Evolutionary conservation across 2,329 filamentous ascomycete species (phyloP), one percentile per base, ranked within the genome.

Genomic region (Talaromyces sp.): DNA sequence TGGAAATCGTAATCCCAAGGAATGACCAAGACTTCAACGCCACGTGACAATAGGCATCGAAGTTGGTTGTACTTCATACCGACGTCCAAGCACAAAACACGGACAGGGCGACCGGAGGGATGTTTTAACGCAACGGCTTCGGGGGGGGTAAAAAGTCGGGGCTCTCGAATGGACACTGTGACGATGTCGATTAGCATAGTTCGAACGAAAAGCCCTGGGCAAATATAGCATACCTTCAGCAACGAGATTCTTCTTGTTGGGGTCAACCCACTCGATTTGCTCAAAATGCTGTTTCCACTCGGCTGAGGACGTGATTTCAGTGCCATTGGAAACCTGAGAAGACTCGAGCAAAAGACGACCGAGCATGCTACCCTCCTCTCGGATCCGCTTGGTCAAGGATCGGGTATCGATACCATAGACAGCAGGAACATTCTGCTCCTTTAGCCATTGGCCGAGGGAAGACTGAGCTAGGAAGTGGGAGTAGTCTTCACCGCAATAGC

Each of bases 51-150:
- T 73, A 99, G 89, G 82, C 95, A 99, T 71, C 95, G 87, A 72
- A 99, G 85, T 82, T 99, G 95, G 82, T 98, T 99, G 82, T 92
- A 97, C 82, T 99, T 99, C 84, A 98, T 89, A 77, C 95, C 95
- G 71, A 99, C 94, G 81, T 99, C 95, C 71, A 99, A 87, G 76
- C 93, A 97, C 60, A 98, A 84, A 67, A 99, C 89, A 75, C 93
- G 91, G 66, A 98, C 85, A 59, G 89, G 85, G 72, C 93, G 90
- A 68, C 94, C 95, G 64, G 92, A 96, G 47, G 93, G 90, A 80
- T 97, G 93, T 79, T 91, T 90, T 72, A 96, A 86, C 68, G 89
- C 88, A 72, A 84, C 86, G 66, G 88, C 85, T 39, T 87, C 74
- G 10, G 87, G 87, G 62, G 93, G 93, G 72, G 88, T 88, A 81